A percentile compares a stretch with the other conserved stretches of the same genome.
Evolutionary conservation across 2,329 filamentous ascomycete species (phyloP).

Genomic region (Elsinoe australis): DNA sequence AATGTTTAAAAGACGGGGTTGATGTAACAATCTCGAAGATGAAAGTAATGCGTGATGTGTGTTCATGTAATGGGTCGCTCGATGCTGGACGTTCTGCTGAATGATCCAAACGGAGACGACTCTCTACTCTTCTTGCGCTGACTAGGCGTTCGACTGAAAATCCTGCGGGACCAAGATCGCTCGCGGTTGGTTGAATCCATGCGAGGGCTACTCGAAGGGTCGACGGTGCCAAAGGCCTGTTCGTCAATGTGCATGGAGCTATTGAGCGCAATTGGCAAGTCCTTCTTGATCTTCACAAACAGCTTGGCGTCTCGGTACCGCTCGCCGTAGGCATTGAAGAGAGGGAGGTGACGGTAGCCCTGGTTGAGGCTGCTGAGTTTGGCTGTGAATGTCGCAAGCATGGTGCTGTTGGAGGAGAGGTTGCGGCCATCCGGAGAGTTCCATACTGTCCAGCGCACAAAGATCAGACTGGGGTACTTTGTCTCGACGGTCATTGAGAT

Average conservation of each 20-base stretch:
- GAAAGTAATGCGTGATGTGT: not conserved
- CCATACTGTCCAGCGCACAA: constrained; percentile 87
- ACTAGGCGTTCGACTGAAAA: constrained; percentile 40
- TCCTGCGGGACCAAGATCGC: constrained; percentile 35
- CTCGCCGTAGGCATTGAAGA: constrained; percentile 82
- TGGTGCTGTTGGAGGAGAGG: constrained; percentile 50
- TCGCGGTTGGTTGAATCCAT: constrained; percentile 27
- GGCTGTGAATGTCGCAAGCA: constrained; percentile 83
- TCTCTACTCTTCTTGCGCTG: constrained; percentile 32
- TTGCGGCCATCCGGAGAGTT: constrained; percentile 71
- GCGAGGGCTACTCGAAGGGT: constrained; percentile 25
- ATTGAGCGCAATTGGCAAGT: constrained; percentile 29
- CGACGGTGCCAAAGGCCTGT: constrained; percentile 24
- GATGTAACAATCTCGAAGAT: constrained; percentile 13
- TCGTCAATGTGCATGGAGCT: constrained; percentile 24
- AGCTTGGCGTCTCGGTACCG: constrained; percentile 91
- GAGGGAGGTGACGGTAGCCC: constrained; percentile 84
- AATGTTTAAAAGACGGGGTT: not conserved
- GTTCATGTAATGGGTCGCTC: constrained; percentile 26
- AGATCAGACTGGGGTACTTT: constrained; percentile 89
- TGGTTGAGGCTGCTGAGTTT: constrained; percentile 85
- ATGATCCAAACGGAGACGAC: constrained; percentile 21
- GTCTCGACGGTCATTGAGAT: constrained; percentile 79
- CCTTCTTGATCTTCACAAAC: constrained; percentile 76
- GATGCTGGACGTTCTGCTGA: constrained; percentile 31